These are phyloP conservation scores for Phoenix roebelenii DNA, from an alignment of 176 grass and related monocot species.

Conservation along the genomic window DNA sequence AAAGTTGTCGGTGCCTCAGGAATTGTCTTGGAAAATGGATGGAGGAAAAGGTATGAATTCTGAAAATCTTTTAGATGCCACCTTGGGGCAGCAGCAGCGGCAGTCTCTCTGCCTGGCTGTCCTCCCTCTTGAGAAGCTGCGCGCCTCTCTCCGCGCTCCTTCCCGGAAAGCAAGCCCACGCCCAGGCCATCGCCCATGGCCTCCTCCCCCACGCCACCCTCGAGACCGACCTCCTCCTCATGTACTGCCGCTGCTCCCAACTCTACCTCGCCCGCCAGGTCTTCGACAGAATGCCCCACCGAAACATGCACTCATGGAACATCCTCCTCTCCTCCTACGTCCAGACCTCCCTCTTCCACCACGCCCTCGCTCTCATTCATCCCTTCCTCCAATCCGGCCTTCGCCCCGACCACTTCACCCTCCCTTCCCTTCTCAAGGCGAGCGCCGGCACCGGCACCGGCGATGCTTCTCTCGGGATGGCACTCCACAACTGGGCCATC, in stretches of 20 bases:
- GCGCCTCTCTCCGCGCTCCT: background rate
- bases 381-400: slow-evolving; percentile 21
- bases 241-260: slow-evolving; percentile 21
- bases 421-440: slow-evolving; percentile 34
- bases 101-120: slow-evolving; percentile 9
- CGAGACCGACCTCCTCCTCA: slow-evolving; percentile 34
- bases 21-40: too few species aligned
- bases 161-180: slow-evolving; percentile 18
- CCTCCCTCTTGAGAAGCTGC: slow-evolving; percentile 23
- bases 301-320: slow-evolving; percentile 45
- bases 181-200: slow-evolving; percentile 13
- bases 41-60: too few species aligned
- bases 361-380: slow-evolving; percentile 15
- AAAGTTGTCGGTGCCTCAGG: too few species aligned
- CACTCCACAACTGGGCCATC: slow-evolving; percentile 26
- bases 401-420: slow-evolving; percentile 34
- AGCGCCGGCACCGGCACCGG: slow-evolving; percentile 13
- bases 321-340: slow-evolving; percentile 35
- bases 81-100: too few species aligned
- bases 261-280: slow-evolving; percentile 14
- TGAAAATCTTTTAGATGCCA: too few species aligned
- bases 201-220: slow-evolving; percentile 30
- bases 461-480: slow-evolving; percentile 15
- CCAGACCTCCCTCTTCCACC: slow-evolving; percentile 1
- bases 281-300: slow-evolving; percentile 27